phyloP scores from a whole-genome alignment of 1,139 yeast genomes.

The Saccharomyces hybrid region DNA sequence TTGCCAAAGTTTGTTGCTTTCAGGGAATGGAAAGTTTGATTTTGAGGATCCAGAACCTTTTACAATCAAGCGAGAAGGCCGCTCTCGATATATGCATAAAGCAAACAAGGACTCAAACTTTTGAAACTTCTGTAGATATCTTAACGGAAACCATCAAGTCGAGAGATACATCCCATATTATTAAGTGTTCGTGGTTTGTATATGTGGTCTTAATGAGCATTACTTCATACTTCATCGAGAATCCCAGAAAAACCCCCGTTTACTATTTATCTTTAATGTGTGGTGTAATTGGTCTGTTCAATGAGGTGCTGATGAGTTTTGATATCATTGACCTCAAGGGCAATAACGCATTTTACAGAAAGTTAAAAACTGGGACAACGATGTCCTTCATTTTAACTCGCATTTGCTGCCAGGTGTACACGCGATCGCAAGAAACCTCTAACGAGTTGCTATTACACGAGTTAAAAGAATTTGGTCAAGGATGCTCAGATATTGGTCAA shows the following conservation, averaged over 20 bases:
- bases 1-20: slow-evolving; percentile 2
- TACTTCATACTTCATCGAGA: slow-evolving; percentile 1
- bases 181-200: background rate
- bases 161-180: slow-evolving; percentile 1
- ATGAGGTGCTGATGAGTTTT: background rate
- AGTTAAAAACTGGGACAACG: slow-evolving; percentile 1
- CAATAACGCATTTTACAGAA: background rate
- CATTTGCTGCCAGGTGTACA: slow-evolving; percentile 7
- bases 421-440: background rate
- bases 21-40: slow-evolving; percentile 4
- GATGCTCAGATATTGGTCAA: background rate
- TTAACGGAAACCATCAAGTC: slow-evolving; percentile 1
- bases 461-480: background rate
- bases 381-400: slow-evolving; percentile 5
- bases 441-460: background rate
- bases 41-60: slow-evolving; percentile 1
- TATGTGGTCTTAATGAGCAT: background rate
- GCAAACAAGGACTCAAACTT: background rate
- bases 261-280: background rate
- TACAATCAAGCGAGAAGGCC: background rate
- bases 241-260: slow-evolving; percentile 1
- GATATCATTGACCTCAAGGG: background rate
- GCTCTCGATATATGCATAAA: background rate
- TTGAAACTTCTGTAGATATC: slow-evolving; percentile 1
- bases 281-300: background rate